A percentile compares a stretch with the other conserved stretches of the same genome.
phyloP scores from a whole-genome alignment of 345 rosid species.

The Kernera saxatilis region DNA sequence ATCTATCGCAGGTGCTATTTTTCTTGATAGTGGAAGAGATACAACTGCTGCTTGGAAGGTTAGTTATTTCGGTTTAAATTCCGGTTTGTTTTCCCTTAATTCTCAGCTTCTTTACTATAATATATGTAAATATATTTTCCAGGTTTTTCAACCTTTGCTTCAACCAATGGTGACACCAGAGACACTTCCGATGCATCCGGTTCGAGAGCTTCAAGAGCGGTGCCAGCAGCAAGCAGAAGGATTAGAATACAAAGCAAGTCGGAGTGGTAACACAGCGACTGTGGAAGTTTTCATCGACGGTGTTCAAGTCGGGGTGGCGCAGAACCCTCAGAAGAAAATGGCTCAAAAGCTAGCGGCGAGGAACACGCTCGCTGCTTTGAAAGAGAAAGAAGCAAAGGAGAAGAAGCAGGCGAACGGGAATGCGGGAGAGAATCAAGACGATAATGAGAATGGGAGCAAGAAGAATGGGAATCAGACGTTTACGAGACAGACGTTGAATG shows the following conservation, averaged over 20 bases:
- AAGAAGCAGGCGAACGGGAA: conserved; percentile 46
- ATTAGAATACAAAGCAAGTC: conserved; percentile 80
- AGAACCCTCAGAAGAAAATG: conserved; percentile 98
- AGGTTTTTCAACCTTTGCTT: conserved; percentile 94
- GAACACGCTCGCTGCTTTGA: conserved; percentile 77
- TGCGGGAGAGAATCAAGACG: conserved; percentile 44
- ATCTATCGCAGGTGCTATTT: conserved; percentile 96
- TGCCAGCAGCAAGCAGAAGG: conserved; percentile 99
- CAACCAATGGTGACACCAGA: conserved; percentile 99
- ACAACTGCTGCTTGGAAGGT: conserved; percentile 93
- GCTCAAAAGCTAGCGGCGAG: conserved; percentile 99
- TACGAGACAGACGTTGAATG: conserved; percentile 90
- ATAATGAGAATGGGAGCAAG: conserved; percentile 52
- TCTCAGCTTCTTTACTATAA: too few relatives aligned
- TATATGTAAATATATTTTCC: too few relatives aligned
- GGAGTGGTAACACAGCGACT: conserved; percentile 85
- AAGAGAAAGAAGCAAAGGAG: conserved; percentile 70
- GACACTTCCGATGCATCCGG: conserved; percentile 99
- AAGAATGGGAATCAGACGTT: conserved; percentile 82
- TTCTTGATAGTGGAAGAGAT: conserved; percentile 77
- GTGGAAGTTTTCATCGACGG: conserved; percentile 97
- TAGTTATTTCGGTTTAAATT: conserved; percentile 19
- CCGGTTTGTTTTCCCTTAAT: neutral
- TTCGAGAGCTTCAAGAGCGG: conserved; percentile 96
- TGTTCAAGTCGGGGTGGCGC: conserved; percentile 81